These are phyloP conservation scores for Amauroascus niger DNA, from an alignment of 2,329 filamentous ascomycete species.

Conservation along the genomic window DNA sequence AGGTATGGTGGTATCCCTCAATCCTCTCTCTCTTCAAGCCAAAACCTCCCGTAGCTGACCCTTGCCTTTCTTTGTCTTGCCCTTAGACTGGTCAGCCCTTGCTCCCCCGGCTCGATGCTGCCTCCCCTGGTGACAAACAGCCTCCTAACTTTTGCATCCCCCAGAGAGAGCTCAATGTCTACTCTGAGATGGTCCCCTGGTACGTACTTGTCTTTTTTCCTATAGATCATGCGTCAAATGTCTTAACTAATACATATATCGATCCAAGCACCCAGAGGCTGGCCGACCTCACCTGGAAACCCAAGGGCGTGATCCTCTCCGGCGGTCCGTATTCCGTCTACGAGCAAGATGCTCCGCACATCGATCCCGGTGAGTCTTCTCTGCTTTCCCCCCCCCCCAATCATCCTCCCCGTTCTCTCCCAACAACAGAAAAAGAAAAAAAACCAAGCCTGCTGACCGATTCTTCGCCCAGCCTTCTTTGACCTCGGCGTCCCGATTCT, in stretches of 20 bases:
- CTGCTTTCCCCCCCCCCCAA: not conserved
- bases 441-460: too few species aligned
- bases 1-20: not conserved
- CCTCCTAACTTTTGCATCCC: not conserved
- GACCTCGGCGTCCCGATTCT: conserved; percentile 58
- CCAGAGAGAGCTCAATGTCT: conserved; percentile 62
- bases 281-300: conserved; percentile 64
- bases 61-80: too few species aligned
- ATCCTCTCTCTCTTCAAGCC: not conserved
- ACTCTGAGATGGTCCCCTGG: conserved; percentile 74
- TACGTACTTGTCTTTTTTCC: not conserved
- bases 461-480: conserved; percentile 45
- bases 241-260: not conserved
- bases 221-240: conserved; percentile 12
- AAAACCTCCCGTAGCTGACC: not conserved
- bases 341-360: conserved; percentile 64
- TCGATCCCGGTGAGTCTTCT: conserved; percentile 53
- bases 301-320: conserved; percentile 72
- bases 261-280: conserved; percentile 56
- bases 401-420: too few species aligned
- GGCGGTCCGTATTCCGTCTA: conserved; percentile 73
- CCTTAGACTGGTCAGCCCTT: conserved; percentile 1
- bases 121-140: too few species aligned
- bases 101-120: not conserved
- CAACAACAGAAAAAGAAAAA: too few species aligned